Evolutionary conservation across 2,329 filamentous ascomycete species (phyloP).

Genomic region (Ascochyta viciae-villosae): DNA sequence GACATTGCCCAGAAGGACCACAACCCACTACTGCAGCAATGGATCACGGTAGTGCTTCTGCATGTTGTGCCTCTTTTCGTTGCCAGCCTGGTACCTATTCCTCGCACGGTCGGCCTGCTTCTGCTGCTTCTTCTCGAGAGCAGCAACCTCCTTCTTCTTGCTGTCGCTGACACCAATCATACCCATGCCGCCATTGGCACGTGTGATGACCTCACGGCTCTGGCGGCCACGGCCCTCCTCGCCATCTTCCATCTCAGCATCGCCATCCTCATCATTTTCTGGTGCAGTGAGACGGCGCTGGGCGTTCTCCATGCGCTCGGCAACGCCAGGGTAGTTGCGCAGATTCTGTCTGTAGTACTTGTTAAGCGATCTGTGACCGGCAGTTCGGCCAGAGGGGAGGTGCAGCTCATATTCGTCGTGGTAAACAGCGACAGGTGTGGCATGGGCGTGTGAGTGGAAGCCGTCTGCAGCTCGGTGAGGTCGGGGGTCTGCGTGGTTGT

Average conservation of each 20-base stretch:
- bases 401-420: conserved; percentile 94
- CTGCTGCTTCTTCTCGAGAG: conserved; percentile 72
- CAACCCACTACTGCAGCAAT: conserved; percentile 56
- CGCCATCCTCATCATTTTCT: conserved; percentile 49
- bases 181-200: conserved; percentile 75
- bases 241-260: conserved; percentile 28
- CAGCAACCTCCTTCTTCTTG: conserved; percentile 73
- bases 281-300: conserved; percentile 69
- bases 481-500: conserved; percentile 73
- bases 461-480: conserved; percentile 78
- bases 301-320: conserved; percentile 74
- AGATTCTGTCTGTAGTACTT: conserved; percentile 94
- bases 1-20: neutral
- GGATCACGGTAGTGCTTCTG: conserved; percentile 76
- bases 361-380: conserved; percentile 86
- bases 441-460: conserved; percentile 81
- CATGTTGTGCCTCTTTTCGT: conserved; percentile 77
- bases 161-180: conserved; percentile 79
- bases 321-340: conserved; percentile 78
- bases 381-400: conserved; percentile 85
- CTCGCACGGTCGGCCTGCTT: conserved; percentile 69
- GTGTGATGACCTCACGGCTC: conserved; percentile 59
- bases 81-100: conserved; percentile 67
- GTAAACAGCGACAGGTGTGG: conserved; percentile 77
- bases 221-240: conserved; percentile 43